Percentiles rank a stretch among this genome's conserved stretches.
Conservation (phyloP, 2,329 filamentous ascomycete species). For the Bipolaris gigantea region DNA sequence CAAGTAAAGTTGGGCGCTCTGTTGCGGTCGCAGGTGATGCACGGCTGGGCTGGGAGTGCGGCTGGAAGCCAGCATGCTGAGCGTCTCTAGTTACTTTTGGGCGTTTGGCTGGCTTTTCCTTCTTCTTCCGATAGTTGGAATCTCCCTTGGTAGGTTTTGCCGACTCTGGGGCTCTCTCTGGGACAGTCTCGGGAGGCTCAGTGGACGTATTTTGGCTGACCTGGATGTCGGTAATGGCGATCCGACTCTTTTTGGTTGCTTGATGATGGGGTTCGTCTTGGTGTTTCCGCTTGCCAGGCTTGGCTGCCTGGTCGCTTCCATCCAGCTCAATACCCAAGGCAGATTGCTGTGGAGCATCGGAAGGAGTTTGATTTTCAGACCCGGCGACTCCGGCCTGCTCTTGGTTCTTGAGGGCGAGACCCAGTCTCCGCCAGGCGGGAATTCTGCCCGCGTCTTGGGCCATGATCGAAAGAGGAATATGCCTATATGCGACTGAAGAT, state of each 20-base stretch:
- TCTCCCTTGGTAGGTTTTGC: slow-evolving; percentile 33
- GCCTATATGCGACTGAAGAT: slow-evolving; percentile 22
- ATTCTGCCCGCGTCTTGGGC: slow-evolving; percentile 25
- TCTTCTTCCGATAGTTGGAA: slow-evolving; percentile 43
- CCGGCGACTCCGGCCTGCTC: slow-evolving; percentile 43
- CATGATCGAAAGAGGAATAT: slow-evolving; percentile 40
- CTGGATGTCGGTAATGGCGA: slow-evolving; percentile 6
- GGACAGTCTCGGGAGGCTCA: neutral
- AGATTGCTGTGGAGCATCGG: slow-evolving; percentile 14
- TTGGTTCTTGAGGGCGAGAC: slow-evolving; percentile 61
- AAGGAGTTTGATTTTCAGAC: slow-evolving; percentile 19
- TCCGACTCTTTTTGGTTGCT: slow-evolving; percentile 34
- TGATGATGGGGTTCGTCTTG: slow-evolving; percentile 24
- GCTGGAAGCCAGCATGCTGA: slow-evolving; percentile 6
- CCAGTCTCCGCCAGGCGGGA: slow-evolving; percentile 64
- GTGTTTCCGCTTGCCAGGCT: slow-evolving; percentile 45
- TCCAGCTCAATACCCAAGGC: slow-evolving; percentile 20
- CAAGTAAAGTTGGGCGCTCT: slow-evolving; percentile 30
- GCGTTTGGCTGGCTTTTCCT: slow-evolving; percentile 23
- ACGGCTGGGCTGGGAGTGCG: slow-evolving; percentile 11
- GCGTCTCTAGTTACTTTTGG: slow-evolving; percentile 19
- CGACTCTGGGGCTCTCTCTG: slow-evolving; percentile 12
- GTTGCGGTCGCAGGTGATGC: slow-evolving; percentile 7
- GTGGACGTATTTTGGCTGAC: slow-evolving; percentile 1
- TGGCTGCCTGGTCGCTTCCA: slow-evolving; percentile 30